Evolutionary conservation across 78 protist species (phyloP).

Genomic region (Capsaspora owczarzaki): DNA sequence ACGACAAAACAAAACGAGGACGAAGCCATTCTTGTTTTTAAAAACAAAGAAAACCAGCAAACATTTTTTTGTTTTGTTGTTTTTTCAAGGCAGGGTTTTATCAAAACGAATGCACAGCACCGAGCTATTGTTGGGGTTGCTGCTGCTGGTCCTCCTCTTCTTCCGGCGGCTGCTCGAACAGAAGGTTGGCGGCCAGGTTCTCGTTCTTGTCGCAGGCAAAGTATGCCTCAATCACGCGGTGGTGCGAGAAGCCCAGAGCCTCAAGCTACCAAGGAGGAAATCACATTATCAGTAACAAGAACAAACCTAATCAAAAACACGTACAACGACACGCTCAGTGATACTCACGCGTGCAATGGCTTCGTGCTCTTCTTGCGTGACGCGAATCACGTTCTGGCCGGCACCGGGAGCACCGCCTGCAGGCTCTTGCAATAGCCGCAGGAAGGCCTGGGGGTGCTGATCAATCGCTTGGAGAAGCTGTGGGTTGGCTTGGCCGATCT

Average conservation of each 20-base stretch:
- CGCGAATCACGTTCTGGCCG: slow-evolving; percentile 26
- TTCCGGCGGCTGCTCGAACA: slow-evolving; percentile 46
- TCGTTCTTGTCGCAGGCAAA: slow-evolving; percentile 88
- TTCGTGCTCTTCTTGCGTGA: slow-evolving; percentile 70
- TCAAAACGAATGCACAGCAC: too few species aligned
- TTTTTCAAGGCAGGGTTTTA: too few species aligned
- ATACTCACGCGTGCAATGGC: slow-evolving; percentile 71
- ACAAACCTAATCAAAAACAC: background rate
- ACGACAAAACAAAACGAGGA: too few species aligned
- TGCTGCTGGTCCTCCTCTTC: background rate
- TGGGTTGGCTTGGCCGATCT: slow-evolving; percentile 53
- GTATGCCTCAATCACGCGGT: slow-evolving; percentile 65
- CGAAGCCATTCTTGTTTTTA: too few species aligned
- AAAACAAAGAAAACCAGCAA: too few species aligned
- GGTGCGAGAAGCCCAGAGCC: slow-evolving; percentile 66
- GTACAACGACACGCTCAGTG: background rate
- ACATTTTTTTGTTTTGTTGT: too few species aligned
- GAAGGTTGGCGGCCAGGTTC: slow-evolving; percentile 71
- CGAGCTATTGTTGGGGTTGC: too few species aligned
- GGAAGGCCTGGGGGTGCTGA: slow-evolving; percentile 61
- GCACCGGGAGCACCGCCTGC: slow-evolving; percentile 16
- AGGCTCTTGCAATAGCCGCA: slow-evolving; percentile 43
- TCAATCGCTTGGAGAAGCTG: slow-evolving; percentile 45
- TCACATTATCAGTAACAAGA: background rate
- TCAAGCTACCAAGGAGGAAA: slow-evolving; percentile 31